Base-by-base conservation (phyloP, 2,329 filamentous ascomycete species). In the Hypocreales sp. region DNA sequence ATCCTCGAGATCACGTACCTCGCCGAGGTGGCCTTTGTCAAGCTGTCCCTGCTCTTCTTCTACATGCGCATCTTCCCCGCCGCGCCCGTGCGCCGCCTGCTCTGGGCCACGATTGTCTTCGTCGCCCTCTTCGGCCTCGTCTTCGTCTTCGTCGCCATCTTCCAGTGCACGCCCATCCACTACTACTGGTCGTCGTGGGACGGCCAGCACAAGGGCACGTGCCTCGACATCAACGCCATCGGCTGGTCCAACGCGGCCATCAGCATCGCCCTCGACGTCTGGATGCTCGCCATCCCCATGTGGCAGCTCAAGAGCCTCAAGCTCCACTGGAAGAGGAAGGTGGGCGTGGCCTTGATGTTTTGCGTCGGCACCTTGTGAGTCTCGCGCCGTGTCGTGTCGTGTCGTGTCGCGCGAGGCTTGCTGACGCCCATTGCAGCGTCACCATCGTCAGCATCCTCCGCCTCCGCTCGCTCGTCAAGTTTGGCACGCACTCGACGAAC, bases 161-260 rank as follows among this genome's bases (percentile, higher is more conserved):
- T 69, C 20, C 60, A 68, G 33, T 72, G 67, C 40, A 41, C 37
- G 3, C 68, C 67, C 0, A 47, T 72, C 13, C 44, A 41, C 10
- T 60, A 55, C 31, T 64, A 60, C 40, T 75, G 70, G 70, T 50
- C 45, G 0, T 47, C 46, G 11, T 73, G 67, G 64, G 57, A 65
- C 24, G 54, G 54, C 1, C 44, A 56, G 28, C 50, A 58, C 20
- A 5, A 42, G 0, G 68, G 68, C 0, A 45, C 33, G 2, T 74
- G 70, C 34, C 40, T 63, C 14, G 50, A 65, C 30, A 45, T 62
- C 33, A 67, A 64, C 31, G 46, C 48, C 2, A 48, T 69, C 3
- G 56, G 48, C 1, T 70, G 62, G 59, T 51, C 58, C 19, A 60
- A 64, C 19, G 66, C 67, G 0, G 54, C 40, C n/a, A 55, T 67